Percentiles rank a stretch among this genome's conserved stretches.
Evolutionary conservation across 768 basidiomycete species (phyloP).

Genomic region (Albatrellus ellisii): DNA sequence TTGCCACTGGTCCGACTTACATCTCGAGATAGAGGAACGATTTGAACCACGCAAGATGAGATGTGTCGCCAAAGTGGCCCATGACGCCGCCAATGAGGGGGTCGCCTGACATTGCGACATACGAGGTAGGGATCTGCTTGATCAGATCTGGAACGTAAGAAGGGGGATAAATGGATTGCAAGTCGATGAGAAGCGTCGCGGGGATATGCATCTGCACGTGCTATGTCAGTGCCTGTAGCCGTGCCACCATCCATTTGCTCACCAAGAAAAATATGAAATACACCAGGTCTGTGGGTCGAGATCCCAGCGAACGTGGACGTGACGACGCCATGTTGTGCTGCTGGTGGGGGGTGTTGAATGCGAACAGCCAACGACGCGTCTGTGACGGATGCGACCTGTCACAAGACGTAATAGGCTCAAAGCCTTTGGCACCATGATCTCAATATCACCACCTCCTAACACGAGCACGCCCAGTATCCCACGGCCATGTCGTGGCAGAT

Average conservation of each 20-base stretch:
- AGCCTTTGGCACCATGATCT: no score
- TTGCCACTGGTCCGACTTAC: no score
- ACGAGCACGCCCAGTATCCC: no score
- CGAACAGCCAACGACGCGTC: no score
- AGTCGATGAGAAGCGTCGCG: slow-evolving; percentile 55
- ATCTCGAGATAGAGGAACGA: slow-evolving; percentile 48
- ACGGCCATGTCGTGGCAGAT: no score
- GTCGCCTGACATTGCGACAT: slow-evolving; percentile 48
- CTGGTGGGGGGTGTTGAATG: no score
- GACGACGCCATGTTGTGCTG: not conserved
- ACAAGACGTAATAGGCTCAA: no score
- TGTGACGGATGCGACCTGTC: no score
- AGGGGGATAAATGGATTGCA: slow-evolving; percentile 52
- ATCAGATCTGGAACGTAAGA: slow-evolving; percentile 35
- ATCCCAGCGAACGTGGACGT: slow-evolving; percentile 27
- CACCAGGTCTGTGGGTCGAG: slow-evolving; percentile 50
- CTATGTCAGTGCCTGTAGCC: not conserved
- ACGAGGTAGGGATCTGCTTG: slow-evolving; percentile 31
- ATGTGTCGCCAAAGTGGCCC: slow-evolving; percentile 25
- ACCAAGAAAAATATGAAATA: slow-evolving; percentile 67
- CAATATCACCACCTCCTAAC: no score
- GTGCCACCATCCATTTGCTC: slow-evolving; percentile 12
- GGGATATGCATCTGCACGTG: slow-evolving; percentile 45
- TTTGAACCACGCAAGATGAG: slow-evolving; percentile 44
- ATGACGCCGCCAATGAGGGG: slow-evolving; percentile 46